These are phyloP conservation scores for Cladosporium oxysporum DNA, from an alignment of 2,329 filamentous ascomycete species.

Conservation along the genomic window DNA sequence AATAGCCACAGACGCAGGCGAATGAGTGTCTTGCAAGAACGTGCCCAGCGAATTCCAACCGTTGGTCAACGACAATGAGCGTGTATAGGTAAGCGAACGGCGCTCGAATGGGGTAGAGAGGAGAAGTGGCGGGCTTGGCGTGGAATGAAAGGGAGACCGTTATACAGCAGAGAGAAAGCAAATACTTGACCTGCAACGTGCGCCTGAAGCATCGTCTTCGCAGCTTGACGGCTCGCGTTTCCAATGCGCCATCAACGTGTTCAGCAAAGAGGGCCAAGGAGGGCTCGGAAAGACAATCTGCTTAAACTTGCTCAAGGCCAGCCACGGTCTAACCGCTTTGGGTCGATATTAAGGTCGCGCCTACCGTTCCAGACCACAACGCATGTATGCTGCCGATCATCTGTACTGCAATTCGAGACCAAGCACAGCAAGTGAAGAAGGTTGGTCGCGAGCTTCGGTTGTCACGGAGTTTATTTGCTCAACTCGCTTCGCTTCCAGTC, in stretches of 20 bases:
- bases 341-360: slow-evolving; percentile 1
- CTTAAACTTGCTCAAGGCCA: slow-evolving; percentile 16
- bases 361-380: background rate
- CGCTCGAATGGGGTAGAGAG: background rate
- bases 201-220: background rate
- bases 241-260: background rate
- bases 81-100: slow-evolving; percentile 12
- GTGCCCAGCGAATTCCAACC: background rate
- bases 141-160: background rate
- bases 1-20: background rate
- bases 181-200: slow-evolving; percentile 13
- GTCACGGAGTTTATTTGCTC: slow-evolving; percentile 8
- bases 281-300: background rate
- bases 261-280: background rate
- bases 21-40: background rate
- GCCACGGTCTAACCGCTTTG: slow-evolving; percentile 3
- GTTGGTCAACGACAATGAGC: background rate
- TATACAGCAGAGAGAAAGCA: background rate
- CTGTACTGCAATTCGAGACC: background rate
- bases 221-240: background rate
- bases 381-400: background rate
- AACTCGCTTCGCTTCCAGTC: background rate
- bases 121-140: slow-evolving; percentile 10
- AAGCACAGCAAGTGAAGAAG: background rate
- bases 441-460: slow-evolving; percentile 6